These are phyloP conservation scores for Pholiota molesta DNA, from an alignment of 768 basidiomycete genomes.

Conservation along the genomic window DNA sequence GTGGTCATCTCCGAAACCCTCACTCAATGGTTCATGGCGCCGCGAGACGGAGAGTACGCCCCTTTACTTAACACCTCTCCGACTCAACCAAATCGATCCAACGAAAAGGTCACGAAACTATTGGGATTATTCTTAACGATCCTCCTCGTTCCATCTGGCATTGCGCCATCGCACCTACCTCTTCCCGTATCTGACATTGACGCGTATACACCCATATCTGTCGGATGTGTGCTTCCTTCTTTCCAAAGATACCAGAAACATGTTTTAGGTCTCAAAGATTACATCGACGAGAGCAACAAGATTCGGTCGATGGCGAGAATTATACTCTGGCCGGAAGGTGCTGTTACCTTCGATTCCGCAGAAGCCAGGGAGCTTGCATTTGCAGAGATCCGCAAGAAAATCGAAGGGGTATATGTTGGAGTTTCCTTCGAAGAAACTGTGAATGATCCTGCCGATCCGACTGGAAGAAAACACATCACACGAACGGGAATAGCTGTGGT, in stretches of 20 bases:
- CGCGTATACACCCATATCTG: slow-evolving; percentile 55
- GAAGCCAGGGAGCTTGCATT: slow-evolving; percentile 55
- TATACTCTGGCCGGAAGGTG: slow-evolving; percentile 82
- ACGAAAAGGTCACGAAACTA: slow-evolving; percentile 30
- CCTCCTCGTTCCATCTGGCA: slow-evolving; percentile 61
- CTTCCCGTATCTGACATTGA: slow-evolving; percentile 35
- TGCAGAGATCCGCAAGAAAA: slow-evolving; percentile 36
- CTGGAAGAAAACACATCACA: slow-evolving; percentile 39
- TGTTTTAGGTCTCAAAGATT: slow-evolving; percentile 55
- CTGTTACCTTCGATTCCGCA: slow-evolving; percentile 61
- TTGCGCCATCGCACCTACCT: slow-evolving; percentile 40
- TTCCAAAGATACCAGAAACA: slow-evolving; percentile 42
- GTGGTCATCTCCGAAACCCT: slow-evolving; percentile 58
- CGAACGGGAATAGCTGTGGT: slow-evolving; percentile 72
- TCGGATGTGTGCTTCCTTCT: slow-evolving; percentile 71
- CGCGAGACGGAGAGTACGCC: slow-evolving; percentile 24
- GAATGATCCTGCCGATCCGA: slow-evolving; percentile 38
- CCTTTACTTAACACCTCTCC: slow-evolving; percentile 5
- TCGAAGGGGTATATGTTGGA: slow-evolving; percentile 55
- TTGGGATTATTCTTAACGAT: slow-evolving; percentile 43
- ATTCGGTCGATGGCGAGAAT: slow-evolving; percentile 51
- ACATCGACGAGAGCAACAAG: slow-evolving; percentile 57
- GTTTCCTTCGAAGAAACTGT: slow-evolving; percentile 73
- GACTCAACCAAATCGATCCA: slow-evolving; percentile 16
- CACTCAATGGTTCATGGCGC: slow-evolving; percentile 61